Base-by-base conservation (phyloP, 305 asterid genomes). In the Solanum aculeatissimum region DNA sequence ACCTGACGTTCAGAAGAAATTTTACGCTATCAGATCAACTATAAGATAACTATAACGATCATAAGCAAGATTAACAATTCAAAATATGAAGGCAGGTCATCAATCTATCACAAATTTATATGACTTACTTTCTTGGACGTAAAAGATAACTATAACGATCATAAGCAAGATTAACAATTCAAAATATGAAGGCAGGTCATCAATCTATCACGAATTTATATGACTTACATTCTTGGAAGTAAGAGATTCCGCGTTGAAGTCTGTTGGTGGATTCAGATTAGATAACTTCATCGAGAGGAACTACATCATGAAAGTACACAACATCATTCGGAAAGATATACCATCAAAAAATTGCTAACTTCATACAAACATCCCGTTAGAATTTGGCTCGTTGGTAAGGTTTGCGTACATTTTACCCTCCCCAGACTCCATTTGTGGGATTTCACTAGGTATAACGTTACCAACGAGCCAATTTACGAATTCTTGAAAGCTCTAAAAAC, bases 271-370 rank as follows among this genome's bases (percentile, higher is more conserved):
- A 89, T 92, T 89, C 32, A 94, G 87, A 63, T 93, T 88, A 60
- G 99, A 86, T 88, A 96, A 85, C 85, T 96, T 96, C 99, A 96
- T 96, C 4, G 99, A 96, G 80, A 96, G 94, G 81, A 96, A 96
- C 99, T 96, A 81, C 91, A 90, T 10, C 91, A 90, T 10, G n/a
- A 78, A 53, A 53, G 32, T 1, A 78, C 19, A 53, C 35, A 53
- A 53, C 49, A 35, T 35, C 75, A 18, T 68, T 68, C 9, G 49
- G 7, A 3, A 66, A 32, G n/a, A 7, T 65, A 7, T 55, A 53
- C 58, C 8, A 66, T 66, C 2, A 32, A 32, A 66, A 16, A 32
- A 9, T 66, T 0, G 8, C 25, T 32, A 66, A 32, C 16, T 14
- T 51, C 8, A 15, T 1, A 54, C 11, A 0, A 4, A 54, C 25